Evolutionary conservation across 768 basidiomycete species (phyloP).

Genomic region (Leccinum ochraceum): DNA sequence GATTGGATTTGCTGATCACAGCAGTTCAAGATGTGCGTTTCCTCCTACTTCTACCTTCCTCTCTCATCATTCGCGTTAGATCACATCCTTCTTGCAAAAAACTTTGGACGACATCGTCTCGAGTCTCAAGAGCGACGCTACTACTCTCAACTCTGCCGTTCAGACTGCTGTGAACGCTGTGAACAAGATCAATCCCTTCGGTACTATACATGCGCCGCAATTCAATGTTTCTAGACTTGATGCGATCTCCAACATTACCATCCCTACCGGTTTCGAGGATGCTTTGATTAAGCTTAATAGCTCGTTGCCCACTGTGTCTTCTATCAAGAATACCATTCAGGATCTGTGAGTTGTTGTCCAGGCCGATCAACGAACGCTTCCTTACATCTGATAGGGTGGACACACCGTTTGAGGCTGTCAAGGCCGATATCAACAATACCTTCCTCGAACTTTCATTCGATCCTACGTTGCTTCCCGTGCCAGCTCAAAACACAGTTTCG

Average conservation of each 20-base stretch:
- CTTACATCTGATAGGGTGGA: constrained; percentile 53
- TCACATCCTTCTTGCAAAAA: constrained; percentile 65
- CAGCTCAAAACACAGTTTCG: constrained; percentile 60
- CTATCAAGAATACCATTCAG: constrained; percentile 69
- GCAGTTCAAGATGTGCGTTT: constrained; percentile 78
- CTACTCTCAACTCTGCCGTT: constrained; percentile 67
- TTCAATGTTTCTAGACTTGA: constrained; percentile 76
- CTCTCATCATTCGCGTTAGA: constrained; percentile 42
- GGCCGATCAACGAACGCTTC: not conserved
- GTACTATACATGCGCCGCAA: constrained; percentile 65
- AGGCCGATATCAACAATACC: constrained; percentile 87
- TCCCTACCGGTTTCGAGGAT: constrained; percentile 77
- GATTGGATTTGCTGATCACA: constrained; percentile 72
- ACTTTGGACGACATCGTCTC: constrained; percentile 63
- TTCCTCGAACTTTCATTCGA: constrained; percentile 74
- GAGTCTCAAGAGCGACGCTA: constrained; percentile 70
- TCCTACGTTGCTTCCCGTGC: constrained; percentile 73
- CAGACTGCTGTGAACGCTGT: constrained; percentile 60
- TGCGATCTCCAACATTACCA: constrained; percentile 71
- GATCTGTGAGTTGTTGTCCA: constrained; percentile 54
- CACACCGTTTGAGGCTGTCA: constrained; percentile 85
- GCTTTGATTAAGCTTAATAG: constrained; percentile 75
- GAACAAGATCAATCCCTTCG: constrained; percentile 77
- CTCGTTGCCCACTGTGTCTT: constrained; percentile 75
- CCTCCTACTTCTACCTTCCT: not conserved